A percentile compares a stretch with the other conserved stretches of the same genome.
Conservation (phyloP, 2,329 filamentous ascomycete genomes). For the Zymoseptoria tritici region DNA sequence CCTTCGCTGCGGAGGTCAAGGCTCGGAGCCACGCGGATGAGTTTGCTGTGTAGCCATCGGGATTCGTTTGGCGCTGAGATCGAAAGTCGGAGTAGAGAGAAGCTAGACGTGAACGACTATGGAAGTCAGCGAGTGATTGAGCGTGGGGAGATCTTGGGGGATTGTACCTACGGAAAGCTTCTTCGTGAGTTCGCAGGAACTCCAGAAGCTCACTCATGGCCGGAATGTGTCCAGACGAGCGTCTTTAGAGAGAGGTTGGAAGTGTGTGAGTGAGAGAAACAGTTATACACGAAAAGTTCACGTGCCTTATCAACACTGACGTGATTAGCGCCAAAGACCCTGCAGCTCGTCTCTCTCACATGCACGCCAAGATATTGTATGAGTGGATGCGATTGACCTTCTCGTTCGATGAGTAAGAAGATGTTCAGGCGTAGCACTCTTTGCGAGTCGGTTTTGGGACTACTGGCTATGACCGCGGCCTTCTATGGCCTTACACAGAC, state of each 20-base stretch:
- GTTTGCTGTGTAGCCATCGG: conserved; percentile 78
- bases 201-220: conserved; percentile 49
- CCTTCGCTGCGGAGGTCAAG: conserved; percentile 59
- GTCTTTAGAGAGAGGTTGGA: neutral
- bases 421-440: neutral
- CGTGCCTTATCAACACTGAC: neutral
- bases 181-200: conserved; percentile 47
- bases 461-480: neutral
- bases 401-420: neutral
- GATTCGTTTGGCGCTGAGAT: conserved; percentile 65
- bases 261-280: neutral
- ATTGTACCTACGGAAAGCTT: conserved; percentile 40
- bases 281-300: neutral
- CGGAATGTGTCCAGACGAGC: neutral
- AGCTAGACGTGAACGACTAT: conserved; percentile 62
- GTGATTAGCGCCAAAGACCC: neutral
- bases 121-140: neutral
- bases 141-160: conserved; percentile 5
- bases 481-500: neutral
- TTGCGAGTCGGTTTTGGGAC: neutral
- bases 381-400: neutral
- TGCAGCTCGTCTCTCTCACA: neutral
- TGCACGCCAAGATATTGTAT: neutral
- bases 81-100: conserved; percentile 86
- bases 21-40: conserved; percentile 70